These are phyloP conservation scores for Skeletonema menzelii DNA, from an alignment of 108 stramenopile genomes.

Conservation along the genomic window DNA sequence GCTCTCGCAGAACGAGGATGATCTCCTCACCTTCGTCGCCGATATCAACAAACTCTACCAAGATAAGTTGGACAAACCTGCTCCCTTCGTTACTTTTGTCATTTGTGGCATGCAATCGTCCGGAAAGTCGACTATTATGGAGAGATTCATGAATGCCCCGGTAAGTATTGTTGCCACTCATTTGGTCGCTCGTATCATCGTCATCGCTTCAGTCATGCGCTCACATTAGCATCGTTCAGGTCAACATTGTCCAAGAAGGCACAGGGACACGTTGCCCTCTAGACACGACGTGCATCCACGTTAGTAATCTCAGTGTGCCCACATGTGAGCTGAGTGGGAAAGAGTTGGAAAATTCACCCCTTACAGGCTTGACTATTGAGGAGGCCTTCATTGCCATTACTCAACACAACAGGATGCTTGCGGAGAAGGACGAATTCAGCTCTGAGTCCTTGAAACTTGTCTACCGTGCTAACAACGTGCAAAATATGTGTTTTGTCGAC, in stretches of 20 bases:
- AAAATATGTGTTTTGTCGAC: slow-evolving; percentile 71
- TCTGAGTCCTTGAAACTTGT: slow-evolving; percentile 56
- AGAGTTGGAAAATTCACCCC: slow-evolving; percentile 44
- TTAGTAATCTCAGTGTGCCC: slow-evolving; percentile 35
- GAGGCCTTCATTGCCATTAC: slow-evolving; percentile 69
- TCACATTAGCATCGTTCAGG: not conserved
- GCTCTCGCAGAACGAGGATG: slow-evolving; percentile 62
- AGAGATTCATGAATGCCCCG: slow-evolving; percentile 67
- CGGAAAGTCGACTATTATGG: slow-evolving; percentile 81
- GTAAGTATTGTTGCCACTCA: slow-evolving; percentile 10
- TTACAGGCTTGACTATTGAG: slow-evolving; percentile 49
- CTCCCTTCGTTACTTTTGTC: slow-evolving; percentile 79
- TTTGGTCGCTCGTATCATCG: not conserved
- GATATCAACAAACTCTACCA: slow-evolving; percentile 73
- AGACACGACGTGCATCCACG: slow-evolving; percentile 79
- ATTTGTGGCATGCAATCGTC: slow-evolving; percentile 79
- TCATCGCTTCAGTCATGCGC: not conserved
- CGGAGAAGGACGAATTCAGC: slow-evolving; percentile 60
- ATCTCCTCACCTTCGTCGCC: slow-evolving; percentile 62
- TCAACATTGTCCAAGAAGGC: slow-evolving; percentile 78
- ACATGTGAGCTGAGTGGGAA: slow-evolving; percentile 60
- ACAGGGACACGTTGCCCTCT: slow-evolving; percentile 80
- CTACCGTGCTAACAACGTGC: slow-evolving; percentile 66
- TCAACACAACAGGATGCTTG: slow-evolving; percentile 58
- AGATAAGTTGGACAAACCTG: slow-evolving; percentile 53